Evolutionary conservation across 306 rosid species (phyloP), one percentile per base, ranked within the genome.

Genomic region (Fragaria vesca): DNA sequence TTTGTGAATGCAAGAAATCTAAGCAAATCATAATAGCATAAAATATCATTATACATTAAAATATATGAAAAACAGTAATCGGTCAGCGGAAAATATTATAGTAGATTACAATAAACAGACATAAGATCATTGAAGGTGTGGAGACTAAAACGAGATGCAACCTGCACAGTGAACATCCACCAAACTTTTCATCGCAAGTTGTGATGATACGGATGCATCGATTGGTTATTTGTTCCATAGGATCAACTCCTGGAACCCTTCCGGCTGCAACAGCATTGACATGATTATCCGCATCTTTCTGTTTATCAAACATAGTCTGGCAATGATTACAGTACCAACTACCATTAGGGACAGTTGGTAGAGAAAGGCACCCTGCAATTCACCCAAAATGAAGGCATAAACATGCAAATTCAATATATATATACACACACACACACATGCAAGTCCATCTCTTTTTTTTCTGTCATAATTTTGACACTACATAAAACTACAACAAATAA

Each of bases 291-390:
- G 82, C 91, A 79, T 73, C 83, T 85, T 78, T 90, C 68, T 90
- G 93, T n/a, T 69, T 85, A 54, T 75, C 88, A 55, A 88, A 90
- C 73, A 84, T 28, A 81, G 81, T 86, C 83, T 86, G 93, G 86
- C 99, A 96, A 78, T 87, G 82, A 80, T 86, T 93, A 84, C 99
- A 96, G 86, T 91, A 96, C 99, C 99, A 93, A 75, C 89, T 72
- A 46, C 89, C 98, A 79, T 66, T 83, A 1, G 98, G 93, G 48
- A 89, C 60, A 46, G 73, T 63, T 74, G 90, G 83, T 55, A 93
- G 85, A 83, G 91, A 88, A 73, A 95, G 85, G 78, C 99, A 96
- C 32, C 85, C 99, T 96, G 93, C 68, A 81, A 84, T 87, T 45
- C 62, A 28, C 62, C 54, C 78, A 76, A 74, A 32, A 46, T 9